phyloP scores from a whole-genome alignment of 148 eudicot genomes.

The Nyssa sinensis region DNA sequence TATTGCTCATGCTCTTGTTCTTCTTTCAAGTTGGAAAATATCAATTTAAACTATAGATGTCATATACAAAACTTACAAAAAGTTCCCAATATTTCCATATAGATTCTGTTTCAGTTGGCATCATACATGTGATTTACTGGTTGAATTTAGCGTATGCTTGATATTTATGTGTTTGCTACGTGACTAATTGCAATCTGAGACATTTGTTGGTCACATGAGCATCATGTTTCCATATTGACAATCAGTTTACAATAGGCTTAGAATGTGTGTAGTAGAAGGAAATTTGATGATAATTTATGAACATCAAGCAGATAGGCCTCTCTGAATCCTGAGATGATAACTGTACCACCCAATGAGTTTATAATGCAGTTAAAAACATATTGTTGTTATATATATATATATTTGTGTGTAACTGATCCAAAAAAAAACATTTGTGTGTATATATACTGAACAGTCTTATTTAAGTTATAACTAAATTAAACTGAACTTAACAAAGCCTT shows the following conservation, averaged over 20 bases:
- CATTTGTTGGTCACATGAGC: neutral
- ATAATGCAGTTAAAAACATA: neutral
- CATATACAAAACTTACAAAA: neutral
- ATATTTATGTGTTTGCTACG: neutral
- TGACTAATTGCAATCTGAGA: neutral
- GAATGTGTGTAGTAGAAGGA: neutral
- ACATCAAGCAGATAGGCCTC: too few relatives aligned
- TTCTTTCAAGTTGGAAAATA: neutral
- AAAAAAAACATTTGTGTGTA: too few relatives aligned
- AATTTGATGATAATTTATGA: neutral
- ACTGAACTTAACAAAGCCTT: too few relatives aligned
- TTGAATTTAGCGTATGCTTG: neutral
- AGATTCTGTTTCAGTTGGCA: neutral
- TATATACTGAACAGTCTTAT: too few relatives aligned
- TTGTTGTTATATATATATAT: too few relatives aligned
- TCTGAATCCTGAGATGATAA: too few relatives aligned
- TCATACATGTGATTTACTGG: neutral
- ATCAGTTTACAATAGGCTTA: neutral
- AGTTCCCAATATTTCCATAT: neutral
- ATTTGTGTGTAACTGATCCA: too few relatives aligned
- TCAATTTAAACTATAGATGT: neutral
- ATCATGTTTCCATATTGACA: neutral
- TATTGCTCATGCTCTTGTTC: conserved; percentile 19
- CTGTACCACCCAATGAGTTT: neutral
- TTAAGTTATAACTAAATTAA: too few relatives aligned